A percentile compares a stretch with the other conserved stretches of the same genome.
These are phyloP conservation scores for Linnemannia exigua DNA, from an alignment of 192 early-diverging fungal genomes.

Conservation along the genomic window DNA sequence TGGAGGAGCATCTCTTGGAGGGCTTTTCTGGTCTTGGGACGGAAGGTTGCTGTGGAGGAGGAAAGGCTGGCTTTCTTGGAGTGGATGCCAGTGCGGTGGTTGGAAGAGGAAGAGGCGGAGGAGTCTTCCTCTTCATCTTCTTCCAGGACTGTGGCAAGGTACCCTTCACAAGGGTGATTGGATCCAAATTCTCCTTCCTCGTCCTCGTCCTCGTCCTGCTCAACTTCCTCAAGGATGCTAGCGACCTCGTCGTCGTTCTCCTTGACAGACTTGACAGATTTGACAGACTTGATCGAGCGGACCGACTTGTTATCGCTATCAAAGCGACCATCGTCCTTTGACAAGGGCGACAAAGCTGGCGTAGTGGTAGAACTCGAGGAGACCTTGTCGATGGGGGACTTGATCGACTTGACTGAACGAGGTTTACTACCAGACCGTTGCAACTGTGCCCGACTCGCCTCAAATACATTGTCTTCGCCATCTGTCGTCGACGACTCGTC, in stretches of 20 bases:
- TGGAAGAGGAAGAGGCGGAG: not conserved
- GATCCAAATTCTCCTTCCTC: not conserved
- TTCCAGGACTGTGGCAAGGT: slow-evolving; percentile 20
- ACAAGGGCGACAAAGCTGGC: not conserved
- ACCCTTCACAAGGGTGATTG: not conserved
- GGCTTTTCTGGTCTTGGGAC: slow-evolving; percentile 22
- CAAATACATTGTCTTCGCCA: not conserved
- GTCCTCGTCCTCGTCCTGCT: not conserved
- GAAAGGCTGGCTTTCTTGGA: not conserved
- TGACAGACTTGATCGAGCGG: not conserved
- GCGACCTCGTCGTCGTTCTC: not conserved
- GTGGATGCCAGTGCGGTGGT: not conserved
- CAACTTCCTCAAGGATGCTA: not conserved
- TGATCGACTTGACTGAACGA: not conserved
- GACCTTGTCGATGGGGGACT: no score
- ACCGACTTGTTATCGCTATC: not conserved
- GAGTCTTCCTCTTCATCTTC: slow-evolving; percentile 21
- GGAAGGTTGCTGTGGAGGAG: slow-evolving; percentile 35
- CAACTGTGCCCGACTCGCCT: not conserved
- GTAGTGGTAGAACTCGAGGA: not conserved
- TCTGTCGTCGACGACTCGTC: not conserved
- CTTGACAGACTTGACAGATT: not conserved
- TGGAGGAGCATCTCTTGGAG: slow-evolving; percentile 16
- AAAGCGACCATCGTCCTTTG: not conserved
- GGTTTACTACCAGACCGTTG: not conserved